Base-by-base conservation (phyloP, 805 yeast genomes). In the Lachancea meyersii region DNA sequence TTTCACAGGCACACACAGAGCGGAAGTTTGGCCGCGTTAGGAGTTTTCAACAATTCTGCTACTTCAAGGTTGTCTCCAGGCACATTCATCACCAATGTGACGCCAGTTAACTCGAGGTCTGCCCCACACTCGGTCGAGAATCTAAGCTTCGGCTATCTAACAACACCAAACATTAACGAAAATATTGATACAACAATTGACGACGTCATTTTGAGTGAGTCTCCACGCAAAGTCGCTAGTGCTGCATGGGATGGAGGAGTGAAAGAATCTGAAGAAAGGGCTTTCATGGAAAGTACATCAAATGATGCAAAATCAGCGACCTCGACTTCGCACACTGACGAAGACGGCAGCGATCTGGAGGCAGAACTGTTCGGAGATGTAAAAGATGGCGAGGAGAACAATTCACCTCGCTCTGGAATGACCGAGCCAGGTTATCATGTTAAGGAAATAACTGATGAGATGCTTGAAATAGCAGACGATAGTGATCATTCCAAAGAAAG, bases 311-410 rank as follows among this genome's bases (percentile, higher is more conserved):
- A 26, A 13, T n/a, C 31, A 13, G 26, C 17, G 3, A 5, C 21
- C 8, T 19, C 40, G 7, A 17, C 18, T 9, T 14, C 35, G 10
- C 28, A 13, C 11, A 13, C 51, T 13, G 40, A 33, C 9, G 33
- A 44, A 3, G 57, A 45, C 22, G 54, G 43, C 5, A 47, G 53
- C 9, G 52, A 46, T 5, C 53, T 48, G 17, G 54, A 45, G 6
- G 49, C 54, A 9, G 52, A 46, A 5, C 54, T 48, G 4, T 39
- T 39, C 16, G 42, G 42, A 22, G 36, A 23, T n/a, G 40, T 14
- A 14, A 31, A 33, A 18, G 61, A 57, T 31, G 57, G 55, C n/a
- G 63, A 58, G 18, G 52, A 58, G 17, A 58, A 52, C 27, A 62
- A 50, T 16, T 14, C 23, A 13, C 34, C n/a, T 13, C 21, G 21